Base-by-base conservation (phyloP, 768 basidiomycete species). In the Lactifluus echinatus region DNA sequence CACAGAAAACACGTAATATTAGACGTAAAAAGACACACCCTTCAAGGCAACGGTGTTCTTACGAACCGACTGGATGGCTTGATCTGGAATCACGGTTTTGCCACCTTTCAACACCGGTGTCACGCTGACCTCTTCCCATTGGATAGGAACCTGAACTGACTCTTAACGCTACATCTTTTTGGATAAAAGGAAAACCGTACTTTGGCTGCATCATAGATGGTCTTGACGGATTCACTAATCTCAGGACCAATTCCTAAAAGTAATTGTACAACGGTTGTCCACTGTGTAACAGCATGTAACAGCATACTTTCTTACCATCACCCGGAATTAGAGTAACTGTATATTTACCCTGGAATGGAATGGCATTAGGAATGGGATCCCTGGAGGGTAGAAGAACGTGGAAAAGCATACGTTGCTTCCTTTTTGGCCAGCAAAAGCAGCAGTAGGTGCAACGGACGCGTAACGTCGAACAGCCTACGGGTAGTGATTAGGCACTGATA, bases 61-160 rank as follows among this genome's bases (percentile, higher is more conserved):
- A 77, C 87, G 93, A 67, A 99, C 88, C 14, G 89, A 93, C 48
- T 78, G 79, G 61, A 99, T 93, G 33, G 96, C 94, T 56, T 72
- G 72, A 61, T 96, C 93, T 29, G 96, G 96, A 68, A 99, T 98
- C 59, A 91, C 91, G 48, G 93, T 96, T 79, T 97, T 96, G 49
- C 96, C 96, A 57, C 85, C 86, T 72, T 93, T 92, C 57, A 97
- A 75, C 53, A 95, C 81, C 12, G 96, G 96, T 7, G 91, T 87
- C 47, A 99, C 96, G 69, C 87, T 89, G 71, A 97, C 95, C 74
- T 98, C 96, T 72, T 99, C 96, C 96, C 96, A 99, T 74, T 92
- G 81, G 66, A 99, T 96, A 44, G 96, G 96, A 24, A 96, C 95
- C 93, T 95, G 58, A 33, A 33, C 17, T 2, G 12, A 12, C 17